Evolutionary conservation across 306 rosid genomes (phyloP).

Genomic region (Clitoria ternatea): DNA sequence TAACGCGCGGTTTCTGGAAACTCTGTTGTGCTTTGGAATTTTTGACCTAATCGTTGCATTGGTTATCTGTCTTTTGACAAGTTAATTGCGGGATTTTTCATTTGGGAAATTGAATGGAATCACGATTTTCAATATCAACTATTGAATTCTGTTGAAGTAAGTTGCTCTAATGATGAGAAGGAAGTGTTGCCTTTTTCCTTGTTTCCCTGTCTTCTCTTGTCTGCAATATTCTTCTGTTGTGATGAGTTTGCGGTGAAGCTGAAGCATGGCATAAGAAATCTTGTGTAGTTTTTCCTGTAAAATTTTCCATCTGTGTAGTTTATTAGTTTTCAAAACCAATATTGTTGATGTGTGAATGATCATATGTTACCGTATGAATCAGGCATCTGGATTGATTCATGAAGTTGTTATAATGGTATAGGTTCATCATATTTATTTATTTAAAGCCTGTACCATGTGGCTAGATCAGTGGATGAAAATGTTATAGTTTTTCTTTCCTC

Average conservation of each 20-base stretch:
- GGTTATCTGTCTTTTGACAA: background rate
- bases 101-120: background rate
- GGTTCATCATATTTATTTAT: background rate
- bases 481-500: background rate
- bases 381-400: background rate
- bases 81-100: background rate
- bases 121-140: background rate
- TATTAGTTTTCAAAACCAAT: background rate
- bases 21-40: background rate
- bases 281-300: background rate
- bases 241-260: background rate
- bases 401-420: background rate
- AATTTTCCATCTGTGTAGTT: background rate
- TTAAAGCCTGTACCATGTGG: background rate
- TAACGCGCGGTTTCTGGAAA: background rate
- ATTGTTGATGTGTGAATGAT: background rate
- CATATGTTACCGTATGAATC: background rate
- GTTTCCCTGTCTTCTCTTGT: background rate
- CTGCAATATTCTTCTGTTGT: background rate
- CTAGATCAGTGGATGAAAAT: conserved; percentile 3
- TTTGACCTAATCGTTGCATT: background rate
- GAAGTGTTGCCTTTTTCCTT: background rate
- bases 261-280: too few species aligned
- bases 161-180: background rate
- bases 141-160: background rate